Percentiles rank a stretch among this genome's conserved stretches.
Conservation (phyloP, 352 stramenopile species). For the Phytophthora tubulina region DNA sequence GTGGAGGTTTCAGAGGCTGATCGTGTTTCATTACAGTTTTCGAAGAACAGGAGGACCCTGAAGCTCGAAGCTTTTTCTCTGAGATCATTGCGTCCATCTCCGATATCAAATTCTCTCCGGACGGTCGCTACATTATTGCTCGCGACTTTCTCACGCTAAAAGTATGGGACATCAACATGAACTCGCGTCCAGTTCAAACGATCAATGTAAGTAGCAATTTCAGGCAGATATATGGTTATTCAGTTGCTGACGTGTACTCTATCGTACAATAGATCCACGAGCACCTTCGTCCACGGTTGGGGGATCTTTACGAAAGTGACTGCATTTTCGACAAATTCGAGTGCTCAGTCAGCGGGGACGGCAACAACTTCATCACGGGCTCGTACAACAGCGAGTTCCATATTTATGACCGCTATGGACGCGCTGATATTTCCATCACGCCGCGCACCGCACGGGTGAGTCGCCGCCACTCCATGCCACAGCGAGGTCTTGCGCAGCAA, state of each 20-base stretch:
- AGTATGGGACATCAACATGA: conserved; percentile 97
- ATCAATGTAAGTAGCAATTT: conserved; percentile 80
- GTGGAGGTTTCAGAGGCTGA: too few relatives aligned
- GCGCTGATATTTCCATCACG: conserved; percentile 78
- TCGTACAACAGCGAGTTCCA: conserved; percentile 96
- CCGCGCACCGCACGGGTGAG: conserved; percentile 48
- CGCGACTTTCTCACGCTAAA: conserved; percentile 97
- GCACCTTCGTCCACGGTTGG: conserved; percentile 88
- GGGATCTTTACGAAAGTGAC: conserved; percentile 96
- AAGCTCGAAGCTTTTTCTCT: conserved; percentile 93
- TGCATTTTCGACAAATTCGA: conserved; percentile 99
- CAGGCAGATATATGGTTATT: neutral
- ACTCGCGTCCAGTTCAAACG: conserved; percentile 91
- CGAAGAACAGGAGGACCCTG: conserved; percentile 83
- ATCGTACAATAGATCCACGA: conserved; percentile 85
- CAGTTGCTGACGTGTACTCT: conserved; percentile 1
- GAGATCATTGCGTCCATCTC: conserved; percentile 97
- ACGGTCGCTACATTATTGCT: conserved; percentile 95
- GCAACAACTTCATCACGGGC: conserved; percentile 94
- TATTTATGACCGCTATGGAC: conserved; percentile 91
- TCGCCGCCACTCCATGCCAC: conserved; percentile 76
- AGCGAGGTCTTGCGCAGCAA: conserved; percentile 71
- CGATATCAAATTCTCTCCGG: conserved; percentile 94
- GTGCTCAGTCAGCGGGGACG: conserved; percentile 91
- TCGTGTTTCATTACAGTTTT: conserved; percentile 54